These are phyloP conservation scores for Cyberlindnera subsufficiens DNA, from an alignment of 805 yeast species.

Conservation along the genomic window DNA sequence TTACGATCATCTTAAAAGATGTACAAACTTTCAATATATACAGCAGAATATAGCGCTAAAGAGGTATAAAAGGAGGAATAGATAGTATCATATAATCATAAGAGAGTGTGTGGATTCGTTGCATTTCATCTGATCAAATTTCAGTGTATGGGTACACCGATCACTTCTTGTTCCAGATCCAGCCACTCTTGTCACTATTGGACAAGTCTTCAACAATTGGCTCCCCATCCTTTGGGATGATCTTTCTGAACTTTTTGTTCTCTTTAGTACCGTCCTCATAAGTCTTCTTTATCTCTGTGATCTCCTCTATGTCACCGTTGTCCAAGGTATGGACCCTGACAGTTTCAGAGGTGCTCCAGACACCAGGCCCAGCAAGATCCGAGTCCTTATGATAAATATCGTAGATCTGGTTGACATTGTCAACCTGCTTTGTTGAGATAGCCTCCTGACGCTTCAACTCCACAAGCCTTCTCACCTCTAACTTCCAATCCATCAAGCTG, in stretches of 20 bases:
- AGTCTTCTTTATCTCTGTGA: constrained; percentile 29
- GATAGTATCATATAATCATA: not conserved
- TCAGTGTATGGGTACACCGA: not conserved
- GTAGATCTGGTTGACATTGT: constrained; percentile 12
- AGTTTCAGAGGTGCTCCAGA: constrained; percentile 32
- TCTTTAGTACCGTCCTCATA: constrained; percentile 39
- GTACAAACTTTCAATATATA: no score
- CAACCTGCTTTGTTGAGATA: constrained; percentile 9
- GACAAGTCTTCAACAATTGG: constrained; percentile 25
- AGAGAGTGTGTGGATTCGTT: not conserved
- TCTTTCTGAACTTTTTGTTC: constrained; percentile 31
- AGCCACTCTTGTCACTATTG: constrained; percentile 4
- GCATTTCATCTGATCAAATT: no score
- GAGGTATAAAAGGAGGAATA: no score
- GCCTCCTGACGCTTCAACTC: constrained; percentile 28
- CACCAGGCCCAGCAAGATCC: constrained; percentile 15
- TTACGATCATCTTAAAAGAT: no score
- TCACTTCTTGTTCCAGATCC: constrained; percentile 20
- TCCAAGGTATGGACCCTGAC: constrained; percentile 31
- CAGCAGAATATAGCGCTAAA: no score
- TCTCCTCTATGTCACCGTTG: constrained; percentile 38
- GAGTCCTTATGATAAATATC: constrained; percentile 23
- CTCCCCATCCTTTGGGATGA: constrained; percentile 32
- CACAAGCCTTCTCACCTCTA: constrained; percentile 44
- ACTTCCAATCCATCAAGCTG: constrained; percentile 62